Base-by-base conservation (phyloP, 2,329 filamentous ascomycete species). In the Boeremia lycopersici region DNA sequence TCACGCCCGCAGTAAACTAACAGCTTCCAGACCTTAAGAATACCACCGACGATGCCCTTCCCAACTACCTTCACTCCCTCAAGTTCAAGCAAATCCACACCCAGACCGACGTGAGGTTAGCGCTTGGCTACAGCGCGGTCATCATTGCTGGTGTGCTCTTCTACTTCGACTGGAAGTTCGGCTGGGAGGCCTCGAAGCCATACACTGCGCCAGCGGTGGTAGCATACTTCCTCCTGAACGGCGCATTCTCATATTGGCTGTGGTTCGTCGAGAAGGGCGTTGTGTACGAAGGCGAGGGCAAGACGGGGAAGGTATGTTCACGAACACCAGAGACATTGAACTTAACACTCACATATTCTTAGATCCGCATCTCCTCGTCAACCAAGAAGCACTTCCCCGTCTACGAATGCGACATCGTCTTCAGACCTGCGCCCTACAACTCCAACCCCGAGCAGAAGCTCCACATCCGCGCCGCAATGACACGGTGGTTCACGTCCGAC, bases 1-100 rank as follows among this genome's bases (percentile, higher is more conserved):
- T 28, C 28, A 60, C 28, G 26, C 26, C 39, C 25, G 38, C 35
- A 38, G 33, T 40, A 53, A 48, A 45, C 58, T 67, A 48, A 69
- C 53, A 52, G 12, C 17, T 26, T 31, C 11, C 12, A 96, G 95
- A 98, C 74, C 88, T 99, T 61, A 98, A 98, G 78, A 96, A 95
- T 79, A 96, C 93, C 34, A 91, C 90, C 63, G 95, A 99, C 79
- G 95, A 99, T 78, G 91, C 93, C 53, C 88, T 99, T 56, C 87
- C 90, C 55, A 92, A 95, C 78, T 98, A 98, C 80, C 87, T 99
- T 60, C 93, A 91, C 77, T 90, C 87, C 29, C 86, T 98, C 74
- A 87, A 83, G 63, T 97, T 97, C 81, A 84, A 80, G 60, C 92
- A 96, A 77, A 87, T 89, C 61, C 89, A 98, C 78, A 83, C 78